Evolutionary conservation across 1,284 basidiomycete species (phyloP).

Genomic region (Macrocystidia cucumis): DNA sequence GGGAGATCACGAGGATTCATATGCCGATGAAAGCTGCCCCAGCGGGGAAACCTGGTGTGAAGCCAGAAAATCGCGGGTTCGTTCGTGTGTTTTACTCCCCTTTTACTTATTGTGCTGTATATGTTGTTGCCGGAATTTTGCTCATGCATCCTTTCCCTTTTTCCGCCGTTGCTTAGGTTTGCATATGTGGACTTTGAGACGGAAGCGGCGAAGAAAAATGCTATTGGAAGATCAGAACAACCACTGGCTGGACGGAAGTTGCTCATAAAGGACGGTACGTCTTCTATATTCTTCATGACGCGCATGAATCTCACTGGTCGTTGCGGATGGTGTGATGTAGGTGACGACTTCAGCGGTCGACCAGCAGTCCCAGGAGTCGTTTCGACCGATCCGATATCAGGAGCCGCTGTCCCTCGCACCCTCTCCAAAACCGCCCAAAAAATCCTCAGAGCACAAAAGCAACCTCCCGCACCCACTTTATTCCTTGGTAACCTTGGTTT

Average conservation of each 20-base stretch:
- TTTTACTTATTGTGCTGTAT: constrained; percentile 5
- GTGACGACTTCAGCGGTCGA: constrained; percentile 65
- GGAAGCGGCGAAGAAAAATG: constrained; percentile 64
- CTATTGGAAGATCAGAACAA: constrained; percentile 77
- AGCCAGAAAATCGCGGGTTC: constrained; percentile 64
- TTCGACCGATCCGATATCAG: too few relatives aligned
- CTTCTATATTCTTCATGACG: not conserved
- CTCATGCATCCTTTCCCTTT: constrained; percentile 1
- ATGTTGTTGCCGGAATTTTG: not conserved
- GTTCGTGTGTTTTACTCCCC: constrained; percentile 17
- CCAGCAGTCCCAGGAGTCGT: constrained; percentile 33
- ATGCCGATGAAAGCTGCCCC: constrained; percentile 64
- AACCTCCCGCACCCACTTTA: constrained; percentile 75
- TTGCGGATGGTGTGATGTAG: too few relatives aligned
- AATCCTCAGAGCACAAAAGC: constrained; percentile 76
- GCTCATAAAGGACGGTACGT: constrained; percentile 87
- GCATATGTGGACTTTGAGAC: constrained; percentile 94
- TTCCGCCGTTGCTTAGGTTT: constrained; percentile 48
- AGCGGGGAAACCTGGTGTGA: constrained; percentile 27
- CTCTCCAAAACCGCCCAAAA: constrained; percentile 78
- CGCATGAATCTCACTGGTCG: constrained; percentile 1
- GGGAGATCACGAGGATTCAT: constrained; percentile 67
- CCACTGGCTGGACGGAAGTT: constrained; percentile 81
- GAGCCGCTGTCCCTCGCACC: constrained; percentile 25
- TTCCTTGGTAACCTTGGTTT: constrained; percentile 90